A percentile compares a stretch with the other conserved stretches of the same genome.
Conservation (phyloP, 2,329 filamentous ascomycete genomes). For the Paramyrothecium roridum region DNA sequence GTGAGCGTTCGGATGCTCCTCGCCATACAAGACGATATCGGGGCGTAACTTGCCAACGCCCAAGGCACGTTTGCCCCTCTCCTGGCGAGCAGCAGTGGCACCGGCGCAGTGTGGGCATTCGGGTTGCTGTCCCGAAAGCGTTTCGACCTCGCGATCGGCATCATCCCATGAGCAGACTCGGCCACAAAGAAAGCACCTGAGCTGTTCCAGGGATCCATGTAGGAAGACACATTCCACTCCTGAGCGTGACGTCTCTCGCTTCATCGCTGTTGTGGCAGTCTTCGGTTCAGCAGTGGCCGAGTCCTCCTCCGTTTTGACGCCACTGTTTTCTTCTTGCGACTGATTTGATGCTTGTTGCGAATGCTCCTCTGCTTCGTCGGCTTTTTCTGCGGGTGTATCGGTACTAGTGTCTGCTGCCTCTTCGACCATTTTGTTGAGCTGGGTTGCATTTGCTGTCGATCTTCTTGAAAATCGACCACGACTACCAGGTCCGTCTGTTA, state of each 20-base stretch:
- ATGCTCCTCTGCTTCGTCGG: constrained; percentile 13
- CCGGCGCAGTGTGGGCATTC: constrained; percentile 64
- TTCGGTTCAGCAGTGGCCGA: constrained; percentile 11
- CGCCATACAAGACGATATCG: constrained; percentile 72
- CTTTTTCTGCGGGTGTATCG: constrained; percentile 5
- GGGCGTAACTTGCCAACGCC: constrained; percentile 67
- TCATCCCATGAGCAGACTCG: constrained; percentile 59
- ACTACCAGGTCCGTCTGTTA: constrained; percentile 59
- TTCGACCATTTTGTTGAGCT: constrained; percentile 34
- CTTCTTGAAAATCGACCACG: constrained; percentile 56
- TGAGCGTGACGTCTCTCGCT: constrained; percentile 25
- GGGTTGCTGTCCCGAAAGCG: constrained; percentile 62
- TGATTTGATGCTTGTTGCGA: constrained; percentile 11
- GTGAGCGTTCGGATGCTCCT: constrained; percentile 67
- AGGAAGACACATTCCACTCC: constrained; percentile 67
- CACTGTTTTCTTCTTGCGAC: background rate
- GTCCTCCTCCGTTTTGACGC: background rate
- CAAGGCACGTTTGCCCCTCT: constrained; percentile 63
- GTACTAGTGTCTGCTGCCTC: constrained; percentile 19
- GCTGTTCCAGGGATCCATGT: constrained; percentile 63
- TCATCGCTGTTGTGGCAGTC: constrained; percentile 10
- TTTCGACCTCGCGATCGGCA: constrained; percentile 49
- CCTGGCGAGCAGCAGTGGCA: constrained; percentile 59
- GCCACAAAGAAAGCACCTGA: constrained; percentile 63
- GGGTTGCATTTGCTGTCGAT: constrained; percentile 29